Base-by-base conservation (phyloP, 2,329 filamentous ascomycete species). In the Colletotrichum somersetense region DNA sequence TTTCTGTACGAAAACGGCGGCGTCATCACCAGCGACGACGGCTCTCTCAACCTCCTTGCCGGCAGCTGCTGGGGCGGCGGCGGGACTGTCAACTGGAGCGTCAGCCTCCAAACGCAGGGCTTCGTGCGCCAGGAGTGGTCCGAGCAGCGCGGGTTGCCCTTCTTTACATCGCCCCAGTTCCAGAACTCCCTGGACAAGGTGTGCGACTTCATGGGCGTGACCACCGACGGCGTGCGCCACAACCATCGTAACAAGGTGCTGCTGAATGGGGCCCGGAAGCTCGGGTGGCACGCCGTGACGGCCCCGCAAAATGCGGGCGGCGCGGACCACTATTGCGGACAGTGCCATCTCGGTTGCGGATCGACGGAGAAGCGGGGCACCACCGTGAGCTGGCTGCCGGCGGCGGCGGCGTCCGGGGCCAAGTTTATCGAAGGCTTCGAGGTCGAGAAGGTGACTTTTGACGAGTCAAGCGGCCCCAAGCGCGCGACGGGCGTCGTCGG, bases 21-120 rank as follows among this genome's bases (percentile, higher is more conserved):
- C 10, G 80, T 89, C 23, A 76, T 87, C 6, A 77, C 86, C 75
- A 84, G 85, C 73, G 85, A 92, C 72, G 88, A 92, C 77, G 83
- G 84, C 14, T 87, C 88, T 7, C 84, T 91, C 42, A 87, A 83
- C 20, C 80, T 96, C 16, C 79, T 93, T 3, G 89, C 92, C 0
- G 95, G 93, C 1, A 88, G 89, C 67, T 89, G 89, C 42, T 97
- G 92, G 89, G 95, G 95, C 40, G 95, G 95, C 53, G 95, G 95
- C 67, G 95, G 95, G 7, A 94, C 93, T 0, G 82, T 97, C 76
- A 98, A 98, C 81, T 98, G 95, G 95, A 92, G 87, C 77, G 89
- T 89, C 11, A 84, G 84, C 62, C 82, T 91, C 63, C 85, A 87
- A 75, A 92, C 93, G 0, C 93, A 96, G 78, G 90, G 89, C 35